Conservation (phyloP, 768 basidiomycete genomes). For the Tulasnella sp. region DNA sequence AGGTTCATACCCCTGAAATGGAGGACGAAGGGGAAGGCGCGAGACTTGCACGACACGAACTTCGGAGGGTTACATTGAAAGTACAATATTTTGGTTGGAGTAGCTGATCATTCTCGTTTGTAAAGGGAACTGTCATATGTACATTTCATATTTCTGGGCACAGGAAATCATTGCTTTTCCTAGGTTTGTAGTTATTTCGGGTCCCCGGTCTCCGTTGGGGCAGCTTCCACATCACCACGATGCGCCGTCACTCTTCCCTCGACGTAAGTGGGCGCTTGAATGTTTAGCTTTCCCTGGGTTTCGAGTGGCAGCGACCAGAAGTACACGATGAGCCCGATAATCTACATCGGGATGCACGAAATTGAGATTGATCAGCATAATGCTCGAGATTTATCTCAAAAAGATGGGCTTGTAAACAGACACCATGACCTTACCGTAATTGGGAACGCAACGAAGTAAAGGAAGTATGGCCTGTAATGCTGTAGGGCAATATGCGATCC, state of each 20-base stretch:
- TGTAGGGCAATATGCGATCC: slow-evolving; percentile 33
- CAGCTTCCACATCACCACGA: not conserved
- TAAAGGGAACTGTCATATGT: not conserved
- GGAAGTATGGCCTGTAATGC: slow-evolving; percentile 82
- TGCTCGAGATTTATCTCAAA: not conserved
- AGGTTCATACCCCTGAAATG: too few relatives aligned
- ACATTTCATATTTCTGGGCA: not conserved
- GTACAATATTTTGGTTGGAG: too few relatives aligned
- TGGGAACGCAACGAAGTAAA: slow-evolving; percentile 77
- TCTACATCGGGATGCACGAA: slow-evolving; percentile 7
- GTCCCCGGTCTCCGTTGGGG: not conserved
- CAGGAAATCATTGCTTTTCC: not conserved
- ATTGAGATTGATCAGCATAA: not conserved
- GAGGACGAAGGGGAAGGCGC: too few relatives aligned
- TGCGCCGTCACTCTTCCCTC: slow-evolving; percentile 25
- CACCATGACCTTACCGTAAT: slow-evolving; percentile 43
- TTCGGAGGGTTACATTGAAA: too few relatives aligned
- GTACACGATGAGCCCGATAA: slow-evolving; percentile 71
- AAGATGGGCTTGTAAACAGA: not conserved
- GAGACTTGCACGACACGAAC: too few relatives aligned
- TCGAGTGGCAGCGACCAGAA: slow-evolving; percentile 83
- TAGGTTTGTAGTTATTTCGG: not conserved
- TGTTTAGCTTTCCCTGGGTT: slow-evolving; percentile 62
- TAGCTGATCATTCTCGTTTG: too few relatives aligned
- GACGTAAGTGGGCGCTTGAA: slow-evolving; percentile 58